Conservation (phyloP, 345 rosid genomes). For the Citrus inodora region DNA sequence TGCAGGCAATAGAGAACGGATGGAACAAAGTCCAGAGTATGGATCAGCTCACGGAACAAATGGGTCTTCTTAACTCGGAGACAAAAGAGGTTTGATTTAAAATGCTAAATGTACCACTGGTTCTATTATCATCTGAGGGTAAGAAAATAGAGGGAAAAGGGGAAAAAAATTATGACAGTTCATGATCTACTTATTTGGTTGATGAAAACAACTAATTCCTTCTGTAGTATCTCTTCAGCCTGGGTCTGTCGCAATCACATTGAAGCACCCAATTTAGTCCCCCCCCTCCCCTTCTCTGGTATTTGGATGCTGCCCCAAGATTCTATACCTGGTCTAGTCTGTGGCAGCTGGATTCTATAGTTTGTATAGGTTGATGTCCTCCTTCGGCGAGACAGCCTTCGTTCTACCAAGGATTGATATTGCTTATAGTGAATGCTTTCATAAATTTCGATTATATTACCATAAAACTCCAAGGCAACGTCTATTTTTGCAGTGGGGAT, state of each 20-base stretch:
- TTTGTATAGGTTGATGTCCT: not conserved
- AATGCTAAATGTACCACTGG: slow-evolving; percentile 9
- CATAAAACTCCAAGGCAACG: not conserved
- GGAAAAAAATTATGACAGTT: not conserved
- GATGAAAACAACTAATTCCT: slow-evolving; percentile 11
- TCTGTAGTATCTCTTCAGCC: slow-evolving; percentile 4
- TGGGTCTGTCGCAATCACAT: slow-evolving; percentile 12
- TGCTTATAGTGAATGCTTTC: not conserved
- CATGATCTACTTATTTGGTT: slow-evolving; percentile 10
- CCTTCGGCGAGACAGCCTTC: not conserved
- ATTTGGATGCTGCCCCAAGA: not conserved
- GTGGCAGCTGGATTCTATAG: not conserved
- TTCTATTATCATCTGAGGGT: slow-evolving; percentile 4
- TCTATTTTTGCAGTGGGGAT: too few relatives aligned
- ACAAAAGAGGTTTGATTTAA: slow-evolving; percentile 26
- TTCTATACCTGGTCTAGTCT: not conserved
- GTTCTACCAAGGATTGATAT: not conserved
- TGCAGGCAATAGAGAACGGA: slow-evolving; percentile 34
- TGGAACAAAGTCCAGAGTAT: slow-evolving; percentile 50
- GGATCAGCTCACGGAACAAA: slow-evolving; percentile 79
- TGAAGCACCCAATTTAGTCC: not conserved
- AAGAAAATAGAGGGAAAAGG: not conserved
- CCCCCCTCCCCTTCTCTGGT: too few relatives aligned
- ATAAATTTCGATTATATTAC: not conserved
- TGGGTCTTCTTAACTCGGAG: slow-evolving; percentile 76